Evolutionary conservation across 1,284 basidiomycete species (phyloP), one percentile per base, ranked within the genome.

Genomic region (Pisolithus thermaeus): DNA sequence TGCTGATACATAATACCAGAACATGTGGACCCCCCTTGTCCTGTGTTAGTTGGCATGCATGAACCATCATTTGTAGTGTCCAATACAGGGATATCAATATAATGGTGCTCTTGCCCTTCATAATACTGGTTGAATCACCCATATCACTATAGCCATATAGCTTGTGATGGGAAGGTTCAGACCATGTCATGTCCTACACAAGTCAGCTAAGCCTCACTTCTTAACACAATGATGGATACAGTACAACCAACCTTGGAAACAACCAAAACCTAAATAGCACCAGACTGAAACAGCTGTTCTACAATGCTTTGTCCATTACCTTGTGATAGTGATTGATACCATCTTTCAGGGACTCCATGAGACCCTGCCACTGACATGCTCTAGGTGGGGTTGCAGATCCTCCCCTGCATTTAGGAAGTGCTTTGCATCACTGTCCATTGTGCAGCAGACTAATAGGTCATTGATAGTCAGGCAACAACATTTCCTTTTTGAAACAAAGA

Each of bases 31-130:
- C 93, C 51, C 84, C 84, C 9, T 87, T 83, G 60, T 97, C 95
- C 55, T 92, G 84, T 45, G 73, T 72, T 16, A 95, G 93, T 25
- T 92, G 82, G 65, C 94, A 97, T 1, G 95, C 95, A 20, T 87
- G 82, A 41, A 96, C 97, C 83, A 99, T 97, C 96, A 99, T 99
- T 65, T 99, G 95, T 2, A 99, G 80, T 89, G 61, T 98, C 95
- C 76, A 97, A 92, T 53, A 99, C 90, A 2, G 96, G 91, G 64
- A 98, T 99, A 71, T 99, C 96, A 60, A 97, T 80, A 61, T 99
- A 99, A 47, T 95, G 90, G 67, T 97, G 94, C 63, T 97, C 94
- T 69, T 91, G 90, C 63, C 93, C 94, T 66, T 99, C 94, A 63
- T 92, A 99, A 53, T 75, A 90, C 67, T 99, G 97, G 1, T n/a